Evolutionary conservation across 441 rosid species (phyloP), one percentile per base, ranked within the genome.

Genomic region (Iberis amara): DNA sequence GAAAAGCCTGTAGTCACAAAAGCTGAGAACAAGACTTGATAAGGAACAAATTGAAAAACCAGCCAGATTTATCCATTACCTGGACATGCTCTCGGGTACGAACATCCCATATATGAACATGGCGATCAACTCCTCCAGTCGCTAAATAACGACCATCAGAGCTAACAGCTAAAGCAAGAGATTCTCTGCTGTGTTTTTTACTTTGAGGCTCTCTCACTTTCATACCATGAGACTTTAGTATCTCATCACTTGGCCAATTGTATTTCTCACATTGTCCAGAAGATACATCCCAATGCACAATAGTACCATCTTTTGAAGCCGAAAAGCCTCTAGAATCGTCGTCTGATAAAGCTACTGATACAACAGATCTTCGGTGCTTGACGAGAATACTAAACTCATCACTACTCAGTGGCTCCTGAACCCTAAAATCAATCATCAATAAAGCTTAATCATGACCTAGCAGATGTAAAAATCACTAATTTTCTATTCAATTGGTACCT

Each of bases 71-170:
- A 51, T 42, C 39, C n/a, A 31, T 60, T 68, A 86, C 99, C 94
- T 84, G 97, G 57, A 86, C 43, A 54, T 94, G 95, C 59, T 86
- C 73, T 42, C 79, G 73, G 27, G 89, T 86, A 10, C 99, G 95
- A 38, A 82, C 72, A 55, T 94, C 99, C 99, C 99, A 89, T 58
- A 94, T 60, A 65, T 94, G 99, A 81, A 94, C 76, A 61, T 89
- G 99, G 15, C 97, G 79, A 60, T 94, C 99, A 43, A 83, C 68
- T 53, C 99, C 99, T 31, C 97, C 99, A 50, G 79, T 81, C 4
- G 97, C 97, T 79, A 94, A 78, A 69, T 89, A 85, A 39, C 94
- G 83, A 44, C 96, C 96, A 71, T 94, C 99, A 8, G 82, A 75
- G 65, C 97, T 84, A 68, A 77, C 80, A 59, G 97, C 96, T 69